Evolutionary conservation across 805 yeast genomes (phyloP).

Genomic region (Yamadazyma insecticola): DNA sequence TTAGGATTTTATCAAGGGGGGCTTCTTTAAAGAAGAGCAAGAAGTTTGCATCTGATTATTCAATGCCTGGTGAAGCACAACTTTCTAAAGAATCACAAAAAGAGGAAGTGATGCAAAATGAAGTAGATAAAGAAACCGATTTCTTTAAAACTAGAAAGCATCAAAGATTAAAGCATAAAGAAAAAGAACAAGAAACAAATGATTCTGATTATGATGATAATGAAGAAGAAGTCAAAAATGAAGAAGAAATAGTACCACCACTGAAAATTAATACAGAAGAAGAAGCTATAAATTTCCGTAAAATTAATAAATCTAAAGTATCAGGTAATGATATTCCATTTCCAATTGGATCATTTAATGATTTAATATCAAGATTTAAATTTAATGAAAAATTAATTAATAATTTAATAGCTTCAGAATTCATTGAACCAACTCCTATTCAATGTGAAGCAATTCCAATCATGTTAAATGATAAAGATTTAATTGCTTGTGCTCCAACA

Average conservation of each 20-base stretch:
- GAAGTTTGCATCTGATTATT: slow-evolving; percentile 38
- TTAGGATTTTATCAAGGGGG: slow-evolving; percentile 79
- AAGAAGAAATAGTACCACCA: slow-evolving; percentile 31
- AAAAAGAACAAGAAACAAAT: slow-evolving; percentile 14
- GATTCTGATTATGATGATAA: slow-evolving; percentile 21
- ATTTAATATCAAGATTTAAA: slow-evolving; percentile 63
- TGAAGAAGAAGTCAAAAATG: slow-evolving; percentile 21
- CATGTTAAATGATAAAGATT: slow-evolving; percentile 62
- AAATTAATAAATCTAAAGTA: slow-evolving; percentile 60
- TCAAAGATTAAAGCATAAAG: slow-evolving; percentile 13
- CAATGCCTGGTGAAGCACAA: slow-evolving; percentile 23
- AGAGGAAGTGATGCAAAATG: slow-evolving; percentile 37
- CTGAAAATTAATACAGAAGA: slow-evolving; percentile 46
- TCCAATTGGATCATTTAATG: slow-evolving; percentile 87
- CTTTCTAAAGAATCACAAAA: slow-evolving; percentile 24
- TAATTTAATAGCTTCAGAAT: slow-evolving; percentile 65
- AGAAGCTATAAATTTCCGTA: slow-evolving; percentile 62
- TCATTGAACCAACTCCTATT: slow-evolving; percentile 86
- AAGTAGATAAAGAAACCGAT: slow-evolving; percentile 71
- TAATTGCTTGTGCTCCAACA: slow-evolving; percentile 94
- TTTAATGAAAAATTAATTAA: slow-evolving; percentile 54
- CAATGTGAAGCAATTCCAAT: slow-evolving; percentile 89
- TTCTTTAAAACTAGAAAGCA: slow-evolving; percentile 66
- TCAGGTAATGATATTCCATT: slow-evolving; percentile 84
- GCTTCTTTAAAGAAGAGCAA: slow-evolving; percentile 67